Conservation (phyloP, 805 yeast species). For the Saccharomycopsis lassenensis region DNA sequence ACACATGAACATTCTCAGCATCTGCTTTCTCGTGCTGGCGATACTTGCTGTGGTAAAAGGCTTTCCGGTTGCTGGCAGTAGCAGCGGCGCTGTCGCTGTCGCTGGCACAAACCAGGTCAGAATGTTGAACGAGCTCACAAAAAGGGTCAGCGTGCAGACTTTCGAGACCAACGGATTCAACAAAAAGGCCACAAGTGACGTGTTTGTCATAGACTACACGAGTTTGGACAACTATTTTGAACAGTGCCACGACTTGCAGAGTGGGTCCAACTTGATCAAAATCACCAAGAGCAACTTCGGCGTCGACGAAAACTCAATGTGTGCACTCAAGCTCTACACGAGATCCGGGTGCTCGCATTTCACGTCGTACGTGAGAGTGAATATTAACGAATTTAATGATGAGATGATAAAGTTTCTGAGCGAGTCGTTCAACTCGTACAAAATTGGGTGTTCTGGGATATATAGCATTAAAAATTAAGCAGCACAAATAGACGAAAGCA, state of each 20-base stretch:
- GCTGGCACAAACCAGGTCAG: too few species aligned
- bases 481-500: too few species aligned
- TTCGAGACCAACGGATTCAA: background rate
- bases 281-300: constrained; percentile 2
- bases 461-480: too few species aligned
- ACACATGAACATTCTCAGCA: too few species aligned
- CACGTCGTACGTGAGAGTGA: constrained; percentile 2
- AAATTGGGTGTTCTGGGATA: constrained; percentile 6
- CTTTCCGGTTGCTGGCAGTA: too few species aligned
- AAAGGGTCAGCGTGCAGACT: too few species aligned
- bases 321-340: constrained; percentile 4
- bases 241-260: constrained; percentile 3
- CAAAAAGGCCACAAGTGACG: background rate
- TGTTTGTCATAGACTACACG: constrained; percentile 1
- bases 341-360: background rate
- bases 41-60: too few species aligned
- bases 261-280: background rate
- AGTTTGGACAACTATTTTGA: background rate
- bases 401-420: constrained; percentile 1
- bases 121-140: too few species aligned
- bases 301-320: background rate
- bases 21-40: too few species aligned
- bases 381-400: background rate
- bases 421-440: background rate
- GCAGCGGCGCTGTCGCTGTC: too few species aligned